These are phyloP conservation scores for Chlorella variabilis DNA, from an alignment of 163 green algal species.

Conservation along the genomic window DNA sequence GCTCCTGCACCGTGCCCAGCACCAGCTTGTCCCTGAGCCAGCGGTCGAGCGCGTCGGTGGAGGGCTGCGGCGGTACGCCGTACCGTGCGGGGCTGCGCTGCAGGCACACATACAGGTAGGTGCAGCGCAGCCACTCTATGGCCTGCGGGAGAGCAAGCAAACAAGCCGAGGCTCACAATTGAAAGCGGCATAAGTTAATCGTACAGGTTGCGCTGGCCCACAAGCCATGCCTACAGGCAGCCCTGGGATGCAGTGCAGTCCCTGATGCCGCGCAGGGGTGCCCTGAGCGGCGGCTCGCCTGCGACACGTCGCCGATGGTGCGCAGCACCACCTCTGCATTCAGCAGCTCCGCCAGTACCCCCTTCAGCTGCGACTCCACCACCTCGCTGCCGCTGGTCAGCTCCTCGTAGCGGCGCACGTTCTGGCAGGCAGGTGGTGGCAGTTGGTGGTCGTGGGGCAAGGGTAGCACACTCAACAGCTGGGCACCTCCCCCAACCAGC, in stretches of 20 bases:
- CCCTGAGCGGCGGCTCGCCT: neutral
- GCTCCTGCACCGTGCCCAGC: conserved; percentile 50
- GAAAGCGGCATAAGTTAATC: too few species aligned
- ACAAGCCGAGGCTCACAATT: too few species aligned
- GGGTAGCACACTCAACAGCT: neutral
- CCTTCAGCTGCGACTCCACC: conserved; percentile 85
- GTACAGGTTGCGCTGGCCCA: neutral
- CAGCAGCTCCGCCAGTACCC: conserved; percentile 84
- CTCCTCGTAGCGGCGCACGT: conserved; percentile 54
- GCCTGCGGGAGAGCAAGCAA: conserved; percentile 59
- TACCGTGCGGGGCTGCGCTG: conserved; percentile 53
- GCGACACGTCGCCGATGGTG: conserved; percentile 66
- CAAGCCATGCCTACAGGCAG: too few species aligned
- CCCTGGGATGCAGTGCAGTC: neutral
- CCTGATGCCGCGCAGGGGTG: too few species aligned
- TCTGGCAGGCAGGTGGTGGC: too few species aligned
- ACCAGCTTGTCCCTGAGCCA: conserved; percentile 61
- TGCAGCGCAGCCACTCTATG: conserved; percentile 87
- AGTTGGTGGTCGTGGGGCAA: too few species aligned
- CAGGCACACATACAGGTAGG: conserved; percentile 89
- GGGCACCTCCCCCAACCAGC: too few species aligned
- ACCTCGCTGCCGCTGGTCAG: conserved; percentile 50
- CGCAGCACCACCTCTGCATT: conserved; percentile 88
- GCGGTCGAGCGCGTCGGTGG: conserved; percentile 32
- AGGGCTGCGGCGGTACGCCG: conserved; percentile 40